A percentile compares a stretch with the other conserved stretches of the same genome.
These are phyloP conservation scores for Nakazawaea anatomiae DNA, from an alignment of 805 yeast genomes.

Conservation along the genomic window DNA sequence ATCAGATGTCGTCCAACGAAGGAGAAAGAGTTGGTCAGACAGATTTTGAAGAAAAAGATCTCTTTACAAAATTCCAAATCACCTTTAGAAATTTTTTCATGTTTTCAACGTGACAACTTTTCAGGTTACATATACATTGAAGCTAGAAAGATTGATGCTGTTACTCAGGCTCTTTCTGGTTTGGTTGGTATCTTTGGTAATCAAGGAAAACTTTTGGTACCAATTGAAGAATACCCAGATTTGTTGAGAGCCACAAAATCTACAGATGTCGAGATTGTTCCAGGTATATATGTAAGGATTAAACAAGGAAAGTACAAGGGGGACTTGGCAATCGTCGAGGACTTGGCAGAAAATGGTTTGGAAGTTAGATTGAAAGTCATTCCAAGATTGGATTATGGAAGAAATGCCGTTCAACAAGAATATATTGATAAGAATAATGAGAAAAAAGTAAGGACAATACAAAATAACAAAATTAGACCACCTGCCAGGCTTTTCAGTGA, in stretches of 20 bases:
- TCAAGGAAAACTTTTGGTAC: slow-evolving; percentile 74
- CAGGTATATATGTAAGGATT: slow-evolving; percentile 89
- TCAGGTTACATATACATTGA: slow-evolving; percentile 90
- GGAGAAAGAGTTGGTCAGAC: slow-evolving; percentile 86
- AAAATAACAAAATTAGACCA: slow-evolving; percentile 65
- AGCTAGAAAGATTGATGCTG: slow-evolving; percentile 90
- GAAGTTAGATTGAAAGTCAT: slow-evolving; percentile 92
- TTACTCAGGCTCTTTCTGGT: slow-evolving; percentile 82
- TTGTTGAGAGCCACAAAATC: slow-evolving; percentile 84
- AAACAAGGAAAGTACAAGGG: slow-evolving; percentile 89
- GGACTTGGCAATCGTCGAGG: slow-evolving; percentile 89
- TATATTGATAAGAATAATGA: slow-evolving; percentile 12
- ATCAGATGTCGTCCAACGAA: slow-evolving; percentile 88
- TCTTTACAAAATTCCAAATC: slow-evolving; percentile 68
- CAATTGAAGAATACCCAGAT: slow-evolving; percentile 93
- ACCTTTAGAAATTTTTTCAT: slow-evolving; percentile 81
- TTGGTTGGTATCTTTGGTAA: slow-evolving; percentile 73
- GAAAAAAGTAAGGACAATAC: slow-evolving; percentile 38
- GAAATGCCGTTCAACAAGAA: slow-evolving; percentile 30
- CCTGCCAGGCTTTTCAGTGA: slow-evolving; percentile 83
- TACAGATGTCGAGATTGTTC: slow-evolving; percentile 79
- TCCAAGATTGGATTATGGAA: slow-evolving; percentile 91
- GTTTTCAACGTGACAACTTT: slow-evolving; percentile 91
- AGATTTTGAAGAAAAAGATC: slow-evolving; percentile 75
- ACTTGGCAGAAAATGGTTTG: slow-evolving; percentile 88